Conservation (phyloP, 805 yeast species). For the Ogataea zsoltii region DNA sequence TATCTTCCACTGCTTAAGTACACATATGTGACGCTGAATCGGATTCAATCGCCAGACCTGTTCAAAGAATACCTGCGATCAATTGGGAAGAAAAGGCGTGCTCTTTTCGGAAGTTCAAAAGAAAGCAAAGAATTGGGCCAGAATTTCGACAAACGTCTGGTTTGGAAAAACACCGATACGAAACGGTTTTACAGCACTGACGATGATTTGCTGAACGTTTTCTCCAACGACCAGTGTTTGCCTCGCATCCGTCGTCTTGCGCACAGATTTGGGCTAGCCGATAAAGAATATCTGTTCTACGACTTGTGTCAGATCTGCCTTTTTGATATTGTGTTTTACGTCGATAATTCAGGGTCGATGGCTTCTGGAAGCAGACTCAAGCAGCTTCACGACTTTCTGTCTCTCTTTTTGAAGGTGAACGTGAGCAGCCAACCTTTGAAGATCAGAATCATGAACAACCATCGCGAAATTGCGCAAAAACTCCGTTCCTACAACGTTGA, state of each 20-base stretch:
- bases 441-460: constrained; percentile 26
- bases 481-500: constrained; percentile 14
- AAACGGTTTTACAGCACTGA: constrained; percentile 21
- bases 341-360: constrained; percentile 31
- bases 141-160: constrained; percentile 11
- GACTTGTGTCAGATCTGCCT: constrained; percentile 26
- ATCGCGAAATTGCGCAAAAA: constrained; percentile 14
- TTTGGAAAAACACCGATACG: constrained; percentile 6
- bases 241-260: constrained; percentile 25
- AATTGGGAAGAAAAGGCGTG: constrained; percentile 22
- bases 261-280: constrained; percentile 14
- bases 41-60: constrained; percentile 25
- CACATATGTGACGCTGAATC: constrained; percentile 23
- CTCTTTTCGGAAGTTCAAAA: constrained; percentile 23
- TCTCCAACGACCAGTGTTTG: constrained; percentile 21
- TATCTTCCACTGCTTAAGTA: constrained; percentile 19
- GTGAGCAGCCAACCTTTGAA: constrained; percentile 25
- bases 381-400: constrained; percentile 22
- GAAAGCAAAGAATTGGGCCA: constrained; percentile 19
- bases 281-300: constrained; percentile 25
- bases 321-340: constrained; percentile 22
- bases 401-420: constrained; percentile 21
- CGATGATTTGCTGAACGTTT: constrained; percentile 20
- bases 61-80: constrained; percentile 23
- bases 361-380: constrained; percentile 18